A percentile compares a stretch with the other conserved stretches of the same genome.
phyloP scores from a whole-genome alignment of 2,329 filamentous ascomycete genomes.

The Apiospora marii region DNA sequence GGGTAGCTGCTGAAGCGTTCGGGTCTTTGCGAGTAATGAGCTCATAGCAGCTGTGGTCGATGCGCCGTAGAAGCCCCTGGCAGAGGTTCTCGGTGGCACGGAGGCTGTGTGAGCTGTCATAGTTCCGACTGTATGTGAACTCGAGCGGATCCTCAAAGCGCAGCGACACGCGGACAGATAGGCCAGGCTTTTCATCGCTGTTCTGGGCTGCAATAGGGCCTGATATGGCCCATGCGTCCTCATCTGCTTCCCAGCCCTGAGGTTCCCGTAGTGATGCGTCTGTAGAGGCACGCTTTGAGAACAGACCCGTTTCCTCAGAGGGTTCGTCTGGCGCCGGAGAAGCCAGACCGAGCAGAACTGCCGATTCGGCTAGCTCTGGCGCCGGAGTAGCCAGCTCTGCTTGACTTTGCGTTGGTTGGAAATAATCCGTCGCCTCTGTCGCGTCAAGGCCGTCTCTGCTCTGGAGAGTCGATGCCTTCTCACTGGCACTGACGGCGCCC shows the following conservation, averaged over 20 bases:
- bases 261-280: slow-evolving; percentile 9
- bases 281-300: background rate
- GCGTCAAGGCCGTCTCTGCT: background rate
- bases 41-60: slow-evolving; percentile 60
- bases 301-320: background rate
- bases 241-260: background rate
- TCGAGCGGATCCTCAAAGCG: slow-evolving; percentile 55
- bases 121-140: slow-evolving; percentile 53
- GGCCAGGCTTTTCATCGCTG: slow-evolving; percentile 30
- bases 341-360: background rate
- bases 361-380: no score
- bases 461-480: background rate
- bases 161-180: slow-evolving; percentile 54
- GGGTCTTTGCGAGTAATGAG: slow-evolving; percentile 62
- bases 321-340: background rate
- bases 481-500: background rate
- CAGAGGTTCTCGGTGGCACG: slow-evolving; percentile 55
- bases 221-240: slow-evolving; percentile 6
- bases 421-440: background rate
- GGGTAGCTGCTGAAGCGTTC: slow-evolving; percentile 51
- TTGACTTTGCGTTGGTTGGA: background rate
- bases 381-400: background rate
- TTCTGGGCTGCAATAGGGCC: background rate
- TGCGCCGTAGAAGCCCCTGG: slow-evolving; percentile 56
- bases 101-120: slow-evolving; percentile 54